Evolutionary conservation across 208 protist genomes (phyloP).

Genomic region (Sergeia podlipaevii): DNA sequence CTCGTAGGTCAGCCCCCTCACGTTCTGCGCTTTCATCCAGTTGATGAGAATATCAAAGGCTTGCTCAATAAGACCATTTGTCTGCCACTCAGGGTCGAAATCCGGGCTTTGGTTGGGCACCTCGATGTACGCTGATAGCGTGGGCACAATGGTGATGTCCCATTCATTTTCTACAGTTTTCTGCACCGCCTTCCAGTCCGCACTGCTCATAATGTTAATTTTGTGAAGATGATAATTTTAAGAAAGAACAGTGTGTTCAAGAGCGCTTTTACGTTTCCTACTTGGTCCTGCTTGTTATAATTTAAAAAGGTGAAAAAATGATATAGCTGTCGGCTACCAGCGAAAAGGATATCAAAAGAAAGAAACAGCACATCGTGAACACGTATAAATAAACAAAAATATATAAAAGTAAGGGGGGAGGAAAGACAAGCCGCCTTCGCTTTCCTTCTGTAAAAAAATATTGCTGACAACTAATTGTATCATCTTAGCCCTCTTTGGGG

Average conservation of each 20-base stretch:
- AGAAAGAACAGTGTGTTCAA: too few species aligned
- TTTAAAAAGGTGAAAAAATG: background rate
- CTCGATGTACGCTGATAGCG: constrained; percentile 85
- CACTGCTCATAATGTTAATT: background rate
- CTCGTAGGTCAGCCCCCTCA: constrained; percentile 74
- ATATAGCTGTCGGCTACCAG: background rate
- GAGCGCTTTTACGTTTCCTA: too few species aligned
- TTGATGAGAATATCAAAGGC: constrained; percentile 83
- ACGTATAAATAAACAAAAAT: too few species aligned
- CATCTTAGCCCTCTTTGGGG: too few species aligned
- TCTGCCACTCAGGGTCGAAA: constrained; percentile 85
- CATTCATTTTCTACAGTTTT: constrained; percentile 63
- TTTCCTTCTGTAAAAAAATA: too few species aligned
- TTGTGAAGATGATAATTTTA: background rate
- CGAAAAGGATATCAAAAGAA: background rate
- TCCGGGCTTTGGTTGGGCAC: constrained; percentile 93
- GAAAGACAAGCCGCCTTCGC: too few species aligned
- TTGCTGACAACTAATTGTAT: too few species aligned
- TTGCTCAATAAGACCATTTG: constrained; percentile 86
- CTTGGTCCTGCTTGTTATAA: too few species aligned
- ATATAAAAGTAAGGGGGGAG: too few species aligned
- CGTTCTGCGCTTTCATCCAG: constrained; percentile 79
- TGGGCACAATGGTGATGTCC: constrained; percentile 79
- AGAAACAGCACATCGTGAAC: background rate
- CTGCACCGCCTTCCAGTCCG: constrained; percentile 50